Evolutionary conservation across 2,329 filamentous ascomycete genomes (phyloP).

Genomic region (Zymoseptoria crescenta): DNA sequence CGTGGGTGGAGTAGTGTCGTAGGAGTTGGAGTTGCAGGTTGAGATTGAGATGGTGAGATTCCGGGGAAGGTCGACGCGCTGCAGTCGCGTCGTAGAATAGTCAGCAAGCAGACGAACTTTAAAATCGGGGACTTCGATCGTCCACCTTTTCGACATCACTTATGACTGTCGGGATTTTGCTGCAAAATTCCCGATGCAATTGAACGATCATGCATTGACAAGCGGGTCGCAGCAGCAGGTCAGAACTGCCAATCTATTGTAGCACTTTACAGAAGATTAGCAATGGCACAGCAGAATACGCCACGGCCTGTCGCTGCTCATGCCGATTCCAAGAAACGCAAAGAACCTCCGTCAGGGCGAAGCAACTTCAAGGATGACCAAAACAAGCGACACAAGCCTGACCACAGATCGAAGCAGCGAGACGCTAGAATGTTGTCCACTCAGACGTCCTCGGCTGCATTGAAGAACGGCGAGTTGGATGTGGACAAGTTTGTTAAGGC

Average conservation of each 20-base stretch:
- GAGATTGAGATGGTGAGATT: background rate
- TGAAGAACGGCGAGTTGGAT: conserved; percentile 69
- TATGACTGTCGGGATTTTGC: background rate
- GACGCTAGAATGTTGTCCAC: conserved; percentile 41
- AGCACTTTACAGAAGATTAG: background rate
- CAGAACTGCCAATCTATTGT: background rate
- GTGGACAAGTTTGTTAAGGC: conserved; percentile 76
- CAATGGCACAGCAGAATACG: conserved; percentile 7
- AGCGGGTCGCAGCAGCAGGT: too few species aligned
- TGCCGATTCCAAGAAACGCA: conserved; percentile 19
- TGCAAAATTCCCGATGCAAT: background rate
- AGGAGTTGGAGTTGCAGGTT: background rate
- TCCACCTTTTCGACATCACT: background rate
- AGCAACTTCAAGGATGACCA: conserved; percentile 1
- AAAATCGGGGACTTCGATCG: background rate
- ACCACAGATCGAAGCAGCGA: conserved; percentile 23
- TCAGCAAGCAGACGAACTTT: background rate
- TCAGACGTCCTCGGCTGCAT: conserved; percentile 46
- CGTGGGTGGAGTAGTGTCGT: background rate
- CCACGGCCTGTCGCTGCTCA: conserved; percentile 1
- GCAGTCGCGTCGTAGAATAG: conserved; percentile 1
- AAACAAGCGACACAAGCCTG: conserved; percentile 13
- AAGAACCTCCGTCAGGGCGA: conserved; percentile 17
- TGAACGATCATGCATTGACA: background rate
- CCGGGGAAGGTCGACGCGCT: background rate